phyloP scores from a whole-genome alignment of 2,329 filamentous ascomycete genomes.

The Tricladium varicosporioides region DNA sequence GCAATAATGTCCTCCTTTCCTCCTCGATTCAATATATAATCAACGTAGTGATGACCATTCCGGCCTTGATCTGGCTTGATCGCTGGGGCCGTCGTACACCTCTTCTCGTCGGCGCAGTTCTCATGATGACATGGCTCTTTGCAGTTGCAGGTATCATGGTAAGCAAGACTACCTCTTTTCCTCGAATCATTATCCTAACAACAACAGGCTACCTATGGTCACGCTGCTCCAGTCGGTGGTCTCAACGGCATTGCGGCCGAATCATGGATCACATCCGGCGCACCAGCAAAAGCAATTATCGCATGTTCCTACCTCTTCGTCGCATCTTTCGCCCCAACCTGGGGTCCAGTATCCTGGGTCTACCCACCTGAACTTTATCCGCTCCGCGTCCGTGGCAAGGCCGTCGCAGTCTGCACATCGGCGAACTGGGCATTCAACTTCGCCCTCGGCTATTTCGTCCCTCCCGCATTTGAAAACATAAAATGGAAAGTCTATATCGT shows the following conservation, averaged over 20 bases:
- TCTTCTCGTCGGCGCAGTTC: constrained; percentile 53
- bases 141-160: constrained; percentile 44
- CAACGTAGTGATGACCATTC: constrained; percentile 76
- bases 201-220: constrained; percentile 32
- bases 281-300: constrained; percentile 53
- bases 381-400: constrained; percentile 47
- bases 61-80: constrained; percentile 72
- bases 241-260: constrained; percentile 37
- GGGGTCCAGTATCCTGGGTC: constrained; percentile 46
- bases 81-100: constrained; percentile 69
- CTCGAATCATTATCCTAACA: too few species aligned
- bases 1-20: constrained; percentile 58
- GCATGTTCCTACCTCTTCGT: constrained; percentile 63
- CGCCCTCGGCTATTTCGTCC: constrained; percentile 27
- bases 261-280: constrained; percentile 45
- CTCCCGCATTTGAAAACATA: constrained; percentile 41
- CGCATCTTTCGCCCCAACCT: constrained; percentile 47
- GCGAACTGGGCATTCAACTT: constrained; percentile 42
- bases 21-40: constrained; percentile 74
- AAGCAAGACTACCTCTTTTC: constrained; percentile 12
- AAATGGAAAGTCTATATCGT: constrained; percentile 50
- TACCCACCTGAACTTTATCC: constrained; percentile 48
- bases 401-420: constrained; percentile 49
- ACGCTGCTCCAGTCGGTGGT: constrained; percentile 36
- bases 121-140: constrained; percentile 36